These are phyloP conservation scores for Zangia roseola DNA, from an alignment of 768 basidiomycete genomes.

Conservation along the genomic window DNA sequence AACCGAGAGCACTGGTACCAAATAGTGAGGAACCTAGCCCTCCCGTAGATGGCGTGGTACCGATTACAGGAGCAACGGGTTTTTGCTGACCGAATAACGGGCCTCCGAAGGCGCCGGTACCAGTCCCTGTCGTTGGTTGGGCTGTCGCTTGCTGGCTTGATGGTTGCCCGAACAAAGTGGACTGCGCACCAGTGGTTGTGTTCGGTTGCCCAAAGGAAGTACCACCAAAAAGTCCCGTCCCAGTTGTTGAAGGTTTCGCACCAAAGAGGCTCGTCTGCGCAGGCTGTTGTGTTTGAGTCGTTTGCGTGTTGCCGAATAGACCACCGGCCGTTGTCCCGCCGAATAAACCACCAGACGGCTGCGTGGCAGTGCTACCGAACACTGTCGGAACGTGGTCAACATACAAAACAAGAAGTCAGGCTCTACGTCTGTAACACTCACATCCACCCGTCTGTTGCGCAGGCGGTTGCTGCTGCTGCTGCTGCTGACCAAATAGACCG, in stretches of 20 bases:
- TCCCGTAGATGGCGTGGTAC: slow-evolving; percentile 40
- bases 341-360: slow-evolving; percentile 36
- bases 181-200: slow-evolving; percentile 31
- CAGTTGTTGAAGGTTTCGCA: slow-evolving; percentile 33
- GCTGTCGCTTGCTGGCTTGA: slow-evolving; percentile 42
- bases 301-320: slow-evolving; percentile 37
- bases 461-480: slow-evolving; percentile 36
- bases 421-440: slow-evolving; percentile 20
- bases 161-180: slow-evolving; percentile 50
- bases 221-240: slow-evolving; percentile 49
- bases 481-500: slow-evolving; percentile 36
- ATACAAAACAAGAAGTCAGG: neutral
- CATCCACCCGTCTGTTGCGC: slow-evolving; percentile 38
- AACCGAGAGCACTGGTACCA: slow-evolving; percentile 36
- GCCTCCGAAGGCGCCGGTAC: slow-evolving; percentile 36
- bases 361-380: slow-evolving; percentile 35
- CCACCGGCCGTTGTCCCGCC: slow-evolving; percentile 33
- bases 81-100: slow-evolving; percentile 51
- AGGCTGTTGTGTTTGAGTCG: slow-evolving; percentile 38
- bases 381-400: slow-evolving; percentile 26
- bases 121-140: slow-evolving; percentile 36
- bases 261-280: slow-evolving; percentile 31
- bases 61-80: slow-evolving; percentile 49
- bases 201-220: slow-evolving; percentile 45
- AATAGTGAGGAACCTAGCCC: slow-evolving; percentile 41